These are phyloP conservation scores for Kodamaea hsintzibuensis DNA, from an alignment of 805 yeast genomes.

Conservation along the genomic window DNA sequence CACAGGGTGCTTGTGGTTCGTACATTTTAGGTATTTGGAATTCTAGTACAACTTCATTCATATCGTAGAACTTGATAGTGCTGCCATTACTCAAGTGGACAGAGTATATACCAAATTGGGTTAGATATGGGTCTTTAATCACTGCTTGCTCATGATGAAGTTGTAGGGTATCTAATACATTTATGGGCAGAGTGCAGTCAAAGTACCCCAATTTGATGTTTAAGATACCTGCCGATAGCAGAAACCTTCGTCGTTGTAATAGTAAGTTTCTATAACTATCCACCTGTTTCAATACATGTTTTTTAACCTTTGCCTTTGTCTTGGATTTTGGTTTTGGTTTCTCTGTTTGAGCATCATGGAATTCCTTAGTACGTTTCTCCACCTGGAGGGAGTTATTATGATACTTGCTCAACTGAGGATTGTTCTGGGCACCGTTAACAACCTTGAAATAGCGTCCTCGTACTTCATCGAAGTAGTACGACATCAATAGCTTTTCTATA, in stretches of 20 bases:
- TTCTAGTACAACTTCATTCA: background rate
- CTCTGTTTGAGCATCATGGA: background rate
- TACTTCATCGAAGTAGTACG: conserved; percentile 26
- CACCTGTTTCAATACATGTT: background rate
- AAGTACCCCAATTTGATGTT: conserved; percentile 5
- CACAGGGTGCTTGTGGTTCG: background rate
- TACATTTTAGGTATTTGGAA: conserved; percentile 3
- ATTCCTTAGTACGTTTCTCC: conserved; percentile 18
- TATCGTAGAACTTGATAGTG: conserved; percentile 2
- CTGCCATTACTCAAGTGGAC: conserved; percentile 2
- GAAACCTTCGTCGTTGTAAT: background rate
- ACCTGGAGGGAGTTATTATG: conserved; percentile 31
- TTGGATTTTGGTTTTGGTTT: background rate
- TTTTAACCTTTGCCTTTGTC: background rate
- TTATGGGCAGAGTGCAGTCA: background rate
- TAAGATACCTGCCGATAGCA: background rate
- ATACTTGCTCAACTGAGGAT: conserved; percentile 18
- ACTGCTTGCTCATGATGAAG: background rate
- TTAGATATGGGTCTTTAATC: conserved; percentile 1
- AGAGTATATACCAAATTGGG: conserved; percentile 2
- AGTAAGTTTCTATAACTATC: background rate
- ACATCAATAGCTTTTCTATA: background rate
- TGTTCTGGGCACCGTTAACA: conserved; percentile 28
- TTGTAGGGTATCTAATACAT: conserved; percentile 2
- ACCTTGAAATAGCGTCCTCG: conserved; percentile 33